Evolutionary conservation across 352 stramenopile species (phyloP), one percentile per base, ranked within the genome.

Genomic region (Globisporangium mamillatum): DNA sequence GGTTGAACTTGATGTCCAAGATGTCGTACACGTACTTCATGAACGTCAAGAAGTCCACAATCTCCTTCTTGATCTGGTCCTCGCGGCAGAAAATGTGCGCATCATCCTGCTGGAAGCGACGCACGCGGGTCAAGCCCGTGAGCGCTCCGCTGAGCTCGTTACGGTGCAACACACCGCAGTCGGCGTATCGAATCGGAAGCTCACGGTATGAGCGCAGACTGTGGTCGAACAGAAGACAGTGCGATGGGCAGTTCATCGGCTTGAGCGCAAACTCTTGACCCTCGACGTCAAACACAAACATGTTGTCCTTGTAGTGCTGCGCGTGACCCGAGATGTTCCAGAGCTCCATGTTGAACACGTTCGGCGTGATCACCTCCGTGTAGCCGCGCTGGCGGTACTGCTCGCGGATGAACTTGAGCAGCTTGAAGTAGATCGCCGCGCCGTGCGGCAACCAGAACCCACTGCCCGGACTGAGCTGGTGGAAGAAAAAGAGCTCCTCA

Each of bases 41-140:
- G 62, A 99, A 96, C 65, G 96, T 82, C 8, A 99, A 75, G 36
- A 97, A 97, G 61, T 85, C 75, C 8, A 96, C 88, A 71, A 99
- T 99, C 75, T 99, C 97, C 67, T 95, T 82, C 76, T 99, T 84
- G 6, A 99, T 85, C 75, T 99, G 97, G 66, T 97, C 92, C 10
- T 92, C 88, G 29, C 95, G 91, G 77, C 97, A 99, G 75, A 99
- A 99, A 66, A 99, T 98, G 75, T 99, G 97, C 24, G 96, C 97
- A 80, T 99, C 97, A 80, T 99, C 97, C 75, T 99, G 97, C 25
- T 98, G 98, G 81, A 99, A 99, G 29, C 97, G 96, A n/a, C 97
- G 84, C 54, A 99, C 97, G 27, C 97, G 85, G 64, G 98, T 98
- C 27, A 99, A 83, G 3, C 97, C 97, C 60, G 98, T 98, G 44